Evolutionary conservation across 257 asterid genomes (phyloP).

Genomic region (Gentiana dahurica): DNA sequence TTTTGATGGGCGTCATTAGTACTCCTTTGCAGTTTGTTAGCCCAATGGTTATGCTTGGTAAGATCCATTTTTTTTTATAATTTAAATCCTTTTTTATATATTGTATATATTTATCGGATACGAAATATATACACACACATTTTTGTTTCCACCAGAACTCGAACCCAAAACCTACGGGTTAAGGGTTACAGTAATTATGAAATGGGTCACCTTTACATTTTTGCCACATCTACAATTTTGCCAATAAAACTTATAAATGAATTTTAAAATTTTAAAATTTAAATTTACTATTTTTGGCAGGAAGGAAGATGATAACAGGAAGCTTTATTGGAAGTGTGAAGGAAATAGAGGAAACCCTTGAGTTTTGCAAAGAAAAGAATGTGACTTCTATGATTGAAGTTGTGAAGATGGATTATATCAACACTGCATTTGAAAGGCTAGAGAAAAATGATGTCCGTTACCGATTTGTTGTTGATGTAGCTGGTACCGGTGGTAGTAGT

Average conservation of each 20-base stretch:
- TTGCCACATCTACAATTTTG: too few relatives aligned
- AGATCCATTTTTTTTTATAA: slow-evolving; percentile 31
- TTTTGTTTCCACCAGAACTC: too few relatives aligned
- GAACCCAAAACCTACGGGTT: too few relatives aligned
- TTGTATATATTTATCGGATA: too few relatives aligned
- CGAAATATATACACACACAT: too few relatives aligned
- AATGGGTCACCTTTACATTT: too few relatives aligned
- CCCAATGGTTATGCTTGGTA: slow-evolving; percentile 92
- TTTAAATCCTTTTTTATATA: too few relatives aligned
- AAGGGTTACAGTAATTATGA: too few relatives aligned
- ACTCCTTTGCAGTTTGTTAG: slow-evolving; percentile 70
- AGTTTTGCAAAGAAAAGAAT: slow-evolving; percentile 83
- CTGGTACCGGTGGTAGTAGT: not conserved
- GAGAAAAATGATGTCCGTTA: slow-evolving; percentile 67
- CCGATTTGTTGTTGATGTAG: slow-evolving; percentile 64
- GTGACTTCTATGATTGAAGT: slow-evolving; percentile 56
- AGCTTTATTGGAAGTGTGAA: slow-evolving; percentile 76
- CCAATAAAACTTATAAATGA: too few relatives aligned
- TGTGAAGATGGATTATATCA: slow-evolving; percentile 61
- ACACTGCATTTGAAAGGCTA: slow-evolving; percentile 59
- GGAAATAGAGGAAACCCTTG: slow-evolving; percentile 78
- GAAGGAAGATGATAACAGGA: slow-evolving; percentile 53
- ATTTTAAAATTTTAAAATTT: too few relatives aligned
- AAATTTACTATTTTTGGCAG: too few relatives aligned
- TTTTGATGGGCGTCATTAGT: slow-evolving; percentile 83